These are phyloP conservation scores for Bimuria novae-zelandiae DNA, from an alignment of 2,329 filamentous ascomycete species.

Conservation along the genomic window DNA sequence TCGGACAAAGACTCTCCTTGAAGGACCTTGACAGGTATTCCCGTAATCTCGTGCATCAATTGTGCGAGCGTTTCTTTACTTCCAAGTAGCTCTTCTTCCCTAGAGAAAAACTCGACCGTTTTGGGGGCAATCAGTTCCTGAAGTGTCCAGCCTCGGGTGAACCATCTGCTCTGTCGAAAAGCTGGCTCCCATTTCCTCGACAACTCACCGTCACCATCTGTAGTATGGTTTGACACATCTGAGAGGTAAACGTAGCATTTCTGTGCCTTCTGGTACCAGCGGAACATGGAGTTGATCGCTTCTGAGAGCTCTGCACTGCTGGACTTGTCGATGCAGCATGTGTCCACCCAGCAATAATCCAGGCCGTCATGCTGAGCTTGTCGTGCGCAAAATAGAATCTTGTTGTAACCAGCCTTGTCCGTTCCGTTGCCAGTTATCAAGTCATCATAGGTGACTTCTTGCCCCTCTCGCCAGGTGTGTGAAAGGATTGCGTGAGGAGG, in stretches of 20 bases:
- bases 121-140: not conserved
- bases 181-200: not conserved
- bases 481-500: constrained; percentile 15
- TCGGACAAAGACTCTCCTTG: not conserved
- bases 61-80: constrained; percentile 3
- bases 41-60: not conserved
- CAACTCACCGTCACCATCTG: too few relatives aligned
- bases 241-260: constrained; percentile 4
- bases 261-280: not conserved
- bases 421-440: not conserved
- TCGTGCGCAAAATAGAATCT: constrained; percentile 10
- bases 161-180: constrained; percentile 2
- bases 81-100: not conserved
- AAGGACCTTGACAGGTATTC: constrained; percentile 1
- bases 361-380: not conserved
- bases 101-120: not conserved
- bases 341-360: not conserved
- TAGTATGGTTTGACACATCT: not conserved
- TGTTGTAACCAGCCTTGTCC: constrained; percentile 8
- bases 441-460: constrained; percentile 12
- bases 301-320: not conserved
- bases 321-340: not conserved
- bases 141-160: not conserved
- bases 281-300: too few relatives aligned
- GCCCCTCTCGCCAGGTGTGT: too few relatives aligned